A percentile compares a stretch with the other conserved stretches of the same genome.
Evolutionary conservation across 176 grass and related monocot species (phyloP).

Genomic region (Canna indica): DNA sequence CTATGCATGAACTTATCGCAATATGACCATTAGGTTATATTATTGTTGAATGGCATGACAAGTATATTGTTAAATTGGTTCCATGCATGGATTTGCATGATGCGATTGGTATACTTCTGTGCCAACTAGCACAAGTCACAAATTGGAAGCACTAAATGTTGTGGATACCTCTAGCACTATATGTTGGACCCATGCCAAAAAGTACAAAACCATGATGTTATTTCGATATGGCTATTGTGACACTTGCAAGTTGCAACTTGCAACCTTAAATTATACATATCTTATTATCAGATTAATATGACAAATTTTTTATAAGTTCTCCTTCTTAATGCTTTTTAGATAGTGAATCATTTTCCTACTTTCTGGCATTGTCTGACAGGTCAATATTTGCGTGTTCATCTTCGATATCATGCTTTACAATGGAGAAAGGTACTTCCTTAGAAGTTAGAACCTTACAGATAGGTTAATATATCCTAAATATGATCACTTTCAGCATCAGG

Average conservation of each 20-base stretch:
- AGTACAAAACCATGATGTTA: too few relatives aligned
- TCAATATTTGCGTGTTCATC: conserved; percentile 86
- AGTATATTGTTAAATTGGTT: too few relatives aligned
- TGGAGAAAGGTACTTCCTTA: conserved; percentile 59
- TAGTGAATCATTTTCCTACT: not conserved
- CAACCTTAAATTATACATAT: not conserved
- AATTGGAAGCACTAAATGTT: too few relatives aligned
- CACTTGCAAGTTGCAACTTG: not conserved
- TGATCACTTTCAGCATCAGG: not conserved
- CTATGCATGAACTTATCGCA: too few relatives aligned
- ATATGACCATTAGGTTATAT: too few relatives aligned
- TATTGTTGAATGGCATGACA: too few relatives aligned
- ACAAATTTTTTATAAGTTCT: too few relatives aligned
- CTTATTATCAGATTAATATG: not conserved
- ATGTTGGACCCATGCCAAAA: not conserved
- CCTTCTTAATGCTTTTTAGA: not conserved
- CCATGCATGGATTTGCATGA: too few relatives aligned
- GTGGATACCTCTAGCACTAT: not conserved
- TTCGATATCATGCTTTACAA: conserved; percentile 89
- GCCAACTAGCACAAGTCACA: too few relatives aligned
- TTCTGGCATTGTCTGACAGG: conserved; percentile 30
- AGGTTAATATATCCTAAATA: too few relatives aligned
- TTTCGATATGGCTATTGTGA: too few relatives aligned
- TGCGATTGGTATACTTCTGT: too few relatives aligned
- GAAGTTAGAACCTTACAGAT: conserved; percentile 7